A percentile compares a stretch with the other conserved stretches of the same genome.
Conservation (phyloP, 352 stramenopile genomes). For the Globisporangium emineosum region DNA sequence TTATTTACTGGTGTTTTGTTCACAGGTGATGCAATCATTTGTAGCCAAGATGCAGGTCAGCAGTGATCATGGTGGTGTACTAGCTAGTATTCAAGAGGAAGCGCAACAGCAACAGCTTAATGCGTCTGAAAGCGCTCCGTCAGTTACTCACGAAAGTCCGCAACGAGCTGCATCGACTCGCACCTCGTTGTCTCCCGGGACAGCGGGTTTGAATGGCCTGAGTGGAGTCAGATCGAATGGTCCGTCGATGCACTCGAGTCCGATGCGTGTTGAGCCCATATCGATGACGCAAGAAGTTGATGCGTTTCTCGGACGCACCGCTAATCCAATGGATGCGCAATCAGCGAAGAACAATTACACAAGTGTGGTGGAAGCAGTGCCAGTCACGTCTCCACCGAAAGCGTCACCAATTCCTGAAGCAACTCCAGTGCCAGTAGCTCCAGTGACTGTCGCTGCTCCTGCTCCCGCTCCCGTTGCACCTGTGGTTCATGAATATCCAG, state of each 20-base stretch:
- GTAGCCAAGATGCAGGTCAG: slow-evolving; percentile 13
- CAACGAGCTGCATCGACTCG: neutral
- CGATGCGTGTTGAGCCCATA: slow-evolving; percentile 4
- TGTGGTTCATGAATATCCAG: slow-evolving; percentile 27
- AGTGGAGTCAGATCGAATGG: neutral
- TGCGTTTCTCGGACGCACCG: slow-evolving; percentile 9
- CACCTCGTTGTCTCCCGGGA: slow-evolving; percentile 3
- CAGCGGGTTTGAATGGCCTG: neutral
- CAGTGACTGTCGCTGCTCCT: neutral
- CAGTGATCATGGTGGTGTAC: neutral
- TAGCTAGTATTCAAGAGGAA: neutral
- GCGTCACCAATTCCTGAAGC: neutral
- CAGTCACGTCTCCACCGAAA: neutral
- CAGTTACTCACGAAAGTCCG: neutral
- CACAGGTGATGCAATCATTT: slow-evolving; percentile 20
- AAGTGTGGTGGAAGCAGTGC: slow-evolving; percentile 4
- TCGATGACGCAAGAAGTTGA: slow-evolving; percentile 13
- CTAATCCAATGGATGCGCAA: neutral
- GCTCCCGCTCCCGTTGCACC: neutral
- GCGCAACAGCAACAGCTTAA: neutral
- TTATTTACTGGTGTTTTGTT: slow-evolving; percentile 1
- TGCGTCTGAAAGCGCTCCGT: neutral
- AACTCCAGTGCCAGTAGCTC: neutral
- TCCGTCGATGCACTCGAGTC: slow-evolving; percentile 7
- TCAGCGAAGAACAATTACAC: slow-evolving; percentile 5